Conservation (phyloP, 2,329 filamentous ascomycete genomes). For the Alternaria infectoria region DNA sequence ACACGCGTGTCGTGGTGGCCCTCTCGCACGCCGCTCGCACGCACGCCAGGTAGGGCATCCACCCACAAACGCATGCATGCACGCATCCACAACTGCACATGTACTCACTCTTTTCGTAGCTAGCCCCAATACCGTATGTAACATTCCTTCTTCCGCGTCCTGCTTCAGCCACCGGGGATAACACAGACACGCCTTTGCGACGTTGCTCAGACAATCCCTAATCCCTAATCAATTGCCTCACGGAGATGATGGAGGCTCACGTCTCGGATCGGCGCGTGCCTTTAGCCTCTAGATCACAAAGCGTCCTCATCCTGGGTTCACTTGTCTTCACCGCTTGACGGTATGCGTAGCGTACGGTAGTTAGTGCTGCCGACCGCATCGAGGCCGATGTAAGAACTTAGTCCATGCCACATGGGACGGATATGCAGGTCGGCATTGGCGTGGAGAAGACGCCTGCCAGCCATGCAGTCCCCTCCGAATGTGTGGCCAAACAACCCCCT, state of each 20-base stretch:
- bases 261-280: not conserved
- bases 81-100: not conserved
- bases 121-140: not conserved
- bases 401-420: not conserved
- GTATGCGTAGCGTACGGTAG: not conserved
- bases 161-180: not conserved
- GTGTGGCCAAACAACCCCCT: not conserved
- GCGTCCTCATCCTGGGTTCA: not conserved
- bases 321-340: not conserved
- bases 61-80: conserved; percentile 1
- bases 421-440: conserved; percentile 1
- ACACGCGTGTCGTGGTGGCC: conserved; percentile 1
- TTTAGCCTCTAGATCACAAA: not conserved
- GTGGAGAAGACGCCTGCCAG: not conserved
- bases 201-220: not conserved
- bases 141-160: not conserved
- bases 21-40: not conserved
- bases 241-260: not conserved
- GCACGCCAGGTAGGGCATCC: not conserved
- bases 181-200: not conserved
- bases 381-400: not conserved
- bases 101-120: not conserved
- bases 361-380: not conserved
- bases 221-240: not conserved
- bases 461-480: not conserved